A percentile compares a stretch with the other conserved stretches of the same genome.
phyloP scores from a whole-genome alignment of 306 rosid species.

The Morella rubra region DNA sequence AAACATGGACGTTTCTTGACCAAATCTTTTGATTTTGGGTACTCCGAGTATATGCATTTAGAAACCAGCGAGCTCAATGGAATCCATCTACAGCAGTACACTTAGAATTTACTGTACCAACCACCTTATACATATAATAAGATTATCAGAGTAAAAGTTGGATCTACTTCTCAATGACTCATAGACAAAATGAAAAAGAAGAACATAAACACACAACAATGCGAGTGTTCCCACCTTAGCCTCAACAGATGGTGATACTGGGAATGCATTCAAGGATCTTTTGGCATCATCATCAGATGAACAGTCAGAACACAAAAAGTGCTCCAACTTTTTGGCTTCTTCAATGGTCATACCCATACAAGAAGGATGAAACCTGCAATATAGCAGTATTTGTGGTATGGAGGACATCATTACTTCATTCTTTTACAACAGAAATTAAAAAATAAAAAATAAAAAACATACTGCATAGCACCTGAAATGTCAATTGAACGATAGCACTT shows the following conservation, averaged over 20 bases:
- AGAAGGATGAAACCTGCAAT: conserved; percentile 66
- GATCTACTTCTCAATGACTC: not conserved
- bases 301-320: conserved; percentile 56
- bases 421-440: not conserved
- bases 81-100: not conserved
- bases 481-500: not conserved
- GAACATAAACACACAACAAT: no score
- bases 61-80: not conserved
- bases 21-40: not conserved
- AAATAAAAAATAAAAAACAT: not conserved
- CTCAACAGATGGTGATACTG: conserved; percentile 50
- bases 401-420: conserved; percentile 10
- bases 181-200: not conserved
- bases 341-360: conserved; percentile 70
- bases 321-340: conserved; percentile 64
- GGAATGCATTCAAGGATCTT: conserved; percentile 51
- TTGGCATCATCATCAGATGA: conserved; percentile 57
- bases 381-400: not conserved
- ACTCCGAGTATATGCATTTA: not conserved
- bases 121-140: no score
- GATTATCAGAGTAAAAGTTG: no score
- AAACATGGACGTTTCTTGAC: not conserved
- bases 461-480: not conserved
- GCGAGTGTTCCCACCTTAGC: conserved; percentile 37
- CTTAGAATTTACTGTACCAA: not conserved